Percentiles rank a stretch among this genome's conserved stretches.
phyloP scores from a whole-genome alignment of 139 green algal species.

The Chlamydomonas incerta region DNA sequence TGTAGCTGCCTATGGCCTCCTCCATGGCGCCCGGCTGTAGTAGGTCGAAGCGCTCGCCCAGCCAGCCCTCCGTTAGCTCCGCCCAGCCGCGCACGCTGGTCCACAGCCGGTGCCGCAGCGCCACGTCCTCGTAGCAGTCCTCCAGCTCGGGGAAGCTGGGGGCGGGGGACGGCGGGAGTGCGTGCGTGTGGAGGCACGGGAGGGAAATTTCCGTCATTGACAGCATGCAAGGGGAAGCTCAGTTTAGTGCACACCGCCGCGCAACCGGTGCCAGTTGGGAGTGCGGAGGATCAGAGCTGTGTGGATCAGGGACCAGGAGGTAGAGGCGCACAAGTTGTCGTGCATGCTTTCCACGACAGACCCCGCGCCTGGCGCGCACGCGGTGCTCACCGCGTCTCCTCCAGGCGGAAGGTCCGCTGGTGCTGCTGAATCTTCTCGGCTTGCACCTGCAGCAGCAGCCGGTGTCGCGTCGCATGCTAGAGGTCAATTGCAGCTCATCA shows the following conservation, averaged over 20 bases:
- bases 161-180: too few relatives aligned
- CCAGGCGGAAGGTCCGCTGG: conserved; percentile 61
- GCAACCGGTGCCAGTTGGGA: too few relatives aligned
- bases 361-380: too few relatives aligned
- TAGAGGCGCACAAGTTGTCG: too few relatives aligned
- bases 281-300: too few relatives aligned
- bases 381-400: conserved; percentile 50
- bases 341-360: too few relatives aligned
- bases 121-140: conserved; percentile 58
- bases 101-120: conserved; percentile 57
- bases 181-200: neutral
- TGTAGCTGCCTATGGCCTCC: conserved; percentile 60
- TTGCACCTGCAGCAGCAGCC: conserved; percentile 7
- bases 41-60: conserved; percentile 50
- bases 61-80: conserved; percentile 57
- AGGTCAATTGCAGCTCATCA: too few relatives aligned
- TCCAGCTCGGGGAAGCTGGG: conserved; percentile 63
- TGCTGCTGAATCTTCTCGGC: conserved; percentile 55
- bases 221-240: neutral
- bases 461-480: too few relatives aligned
- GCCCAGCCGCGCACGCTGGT: conserved; percentile 60
- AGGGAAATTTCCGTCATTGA: too few relatives aligned
- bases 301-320: too few relatives aligned
- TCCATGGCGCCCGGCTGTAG: conserved; percentile 71
- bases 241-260: too few relatives aligned